Conservation (phyloP, 2,329 filamentous ascomycete species). For the Colletotrichum simmondsii region DNA sequence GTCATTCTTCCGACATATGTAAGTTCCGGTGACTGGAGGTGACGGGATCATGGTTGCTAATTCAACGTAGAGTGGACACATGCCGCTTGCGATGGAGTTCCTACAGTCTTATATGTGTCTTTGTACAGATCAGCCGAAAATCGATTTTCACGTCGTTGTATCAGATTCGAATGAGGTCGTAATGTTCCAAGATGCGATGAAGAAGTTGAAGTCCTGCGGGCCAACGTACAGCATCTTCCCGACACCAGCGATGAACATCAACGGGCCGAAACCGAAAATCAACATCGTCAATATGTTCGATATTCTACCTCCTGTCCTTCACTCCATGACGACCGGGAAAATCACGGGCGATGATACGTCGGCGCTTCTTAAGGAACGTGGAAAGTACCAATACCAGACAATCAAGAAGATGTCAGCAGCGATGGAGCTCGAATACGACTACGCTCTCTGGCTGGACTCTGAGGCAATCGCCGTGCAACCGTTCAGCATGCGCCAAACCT, state of each 20-base stretch:
- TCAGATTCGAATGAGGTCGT: conserved; percentile 6
- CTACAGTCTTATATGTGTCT: conserved; percentile 25
- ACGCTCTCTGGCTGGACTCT: conserved; percentile 25
- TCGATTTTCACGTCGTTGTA: conserved; percentile 12
- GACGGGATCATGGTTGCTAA: not conserved
- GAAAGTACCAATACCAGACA: conserved; percentile 22
- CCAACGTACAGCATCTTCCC: conserved; percentile 17
- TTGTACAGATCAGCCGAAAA: conserved; percentile 18
- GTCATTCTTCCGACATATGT: conserved; percentile 27
- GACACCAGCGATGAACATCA: conserved; percentile 1
- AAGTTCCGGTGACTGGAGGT: not conserved
- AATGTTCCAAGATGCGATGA: not conserved
- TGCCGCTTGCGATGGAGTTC: conserved; percentile 11
- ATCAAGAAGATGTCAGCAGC: conserved; percentile 24
- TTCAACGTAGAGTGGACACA: not conserved
- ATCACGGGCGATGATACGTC: conserved; percentile 13
- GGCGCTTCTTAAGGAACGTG: not conserved
- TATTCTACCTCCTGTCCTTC: conserved; percentile 10
- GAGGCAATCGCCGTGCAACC: conserved; percentile 25
- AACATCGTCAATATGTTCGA: conserved; percentile 20
- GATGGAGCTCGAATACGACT: conserved; percentile 9
- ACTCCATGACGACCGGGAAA: not conserved
- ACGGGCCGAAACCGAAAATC: conserved; percentile 3
- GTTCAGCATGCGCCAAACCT: conserved; percentile 5
- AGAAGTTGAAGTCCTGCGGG: conserved; percentile 1